phyloP scores from a whole-genome alignment of 2,329 filamentous ascomycete species.

The Dactylellina sp. region DNA sequence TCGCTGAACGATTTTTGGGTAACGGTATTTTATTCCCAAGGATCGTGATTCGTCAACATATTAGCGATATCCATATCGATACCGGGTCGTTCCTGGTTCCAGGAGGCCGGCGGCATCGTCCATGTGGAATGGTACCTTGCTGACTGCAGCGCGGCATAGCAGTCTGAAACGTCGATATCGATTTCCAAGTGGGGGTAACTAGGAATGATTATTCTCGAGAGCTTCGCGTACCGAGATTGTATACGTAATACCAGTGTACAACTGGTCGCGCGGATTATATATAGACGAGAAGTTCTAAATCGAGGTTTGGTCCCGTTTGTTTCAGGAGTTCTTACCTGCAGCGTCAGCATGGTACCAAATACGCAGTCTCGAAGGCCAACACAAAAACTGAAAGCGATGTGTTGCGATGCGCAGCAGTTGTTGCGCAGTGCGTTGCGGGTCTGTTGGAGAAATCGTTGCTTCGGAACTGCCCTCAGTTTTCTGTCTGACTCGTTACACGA shows the following conservation, averaged over 20 bases:
- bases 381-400: no score
- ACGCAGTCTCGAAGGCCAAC: no score
- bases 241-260: no score
- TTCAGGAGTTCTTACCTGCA: conserved; percentile 40
- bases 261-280: background rate
- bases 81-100: conserved; percentile 36
- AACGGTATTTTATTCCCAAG: background rate
- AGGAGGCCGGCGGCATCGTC: background rate
- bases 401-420: conserved; percentile 17
- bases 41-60: background rate
- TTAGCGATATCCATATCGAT: conserved; percentile 24
- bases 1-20: background rate
- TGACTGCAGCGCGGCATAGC: conserved; percentile 14
- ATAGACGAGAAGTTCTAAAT: conserved; percentile 15
- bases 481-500: conserved; percentile 4
- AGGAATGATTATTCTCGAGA: background rate
- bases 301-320: background rate
- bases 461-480: conserved; percentile 3
- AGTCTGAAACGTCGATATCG: conserved; percentile 19
- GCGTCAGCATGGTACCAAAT: conserved; percentile 30
- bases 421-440: conserved; percentile 19
- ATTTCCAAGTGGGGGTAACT: background rate
- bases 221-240: no score
- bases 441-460: background rate
- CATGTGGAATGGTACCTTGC: conserved; percentile 22